Conservation (phyloP, 768 basidiomycete genomes). For the Coprinopsis sp. region DNA sequence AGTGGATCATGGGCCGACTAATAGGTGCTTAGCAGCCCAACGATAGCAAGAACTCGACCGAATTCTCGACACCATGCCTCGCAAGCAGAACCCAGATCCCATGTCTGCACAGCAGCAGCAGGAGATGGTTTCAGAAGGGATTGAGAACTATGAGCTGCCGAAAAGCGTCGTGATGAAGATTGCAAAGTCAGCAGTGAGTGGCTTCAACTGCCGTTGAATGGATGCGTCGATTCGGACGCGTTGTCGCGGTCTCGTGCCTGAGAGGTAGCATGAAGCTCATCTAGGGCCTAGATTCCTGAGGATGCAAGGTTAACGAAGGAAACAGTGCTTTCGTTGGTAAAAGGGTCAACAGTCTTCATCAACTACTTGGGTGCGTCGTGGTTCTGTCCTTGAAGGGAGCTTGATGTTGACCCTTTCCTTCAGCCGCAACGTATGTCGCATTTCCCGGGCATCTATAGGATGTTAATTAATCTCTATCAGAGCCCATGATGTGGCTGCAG, state of each 20-base stretch:
- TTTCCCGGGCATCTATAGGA: neutral
- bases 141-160: slow-evolving; percentile 87
- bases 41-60: too few species aligned
- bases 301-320: slow-evolving; percentile 88
- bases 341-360: slow-evolving; percentile 92
- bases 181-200: slow-evolving; percentile 74
- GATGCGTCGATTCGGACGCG: neutral
- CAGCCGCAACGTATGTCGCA: slow-evolving; percentile 47
- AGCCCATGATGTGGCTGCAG: slow-evolving; percentile 83
- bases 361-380: slow-evolving; percentile 75
- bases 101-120: slow-evolving; percentile 76
- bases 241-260: neutral
- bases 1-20: too few species aligned
- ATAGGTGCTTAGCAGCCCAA: too few species aligned
- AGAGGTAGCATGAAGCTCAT: neutral
- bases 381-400: slow-evolving; percentile 1
- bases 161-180: slow-evolving; percentile 79
- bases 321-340: slow-evolving; percentile 75
- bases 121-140: slow-evolving; percentile 74
- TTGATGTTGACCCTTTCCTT: neutral
- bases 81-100: slow-evolving; percentile 55
- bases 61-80: slow-evolving; percentile 72
- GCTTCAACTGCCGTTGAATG: neutral
- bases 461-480: slow-evolving; percentile 35
- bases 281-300: slow-evolving; percentile 65